Evolutionary conservation across 2,329 filamentous ascomycete genomes (phyloP).

Genomic region (Colletotrichum spaethianum): DNA sequence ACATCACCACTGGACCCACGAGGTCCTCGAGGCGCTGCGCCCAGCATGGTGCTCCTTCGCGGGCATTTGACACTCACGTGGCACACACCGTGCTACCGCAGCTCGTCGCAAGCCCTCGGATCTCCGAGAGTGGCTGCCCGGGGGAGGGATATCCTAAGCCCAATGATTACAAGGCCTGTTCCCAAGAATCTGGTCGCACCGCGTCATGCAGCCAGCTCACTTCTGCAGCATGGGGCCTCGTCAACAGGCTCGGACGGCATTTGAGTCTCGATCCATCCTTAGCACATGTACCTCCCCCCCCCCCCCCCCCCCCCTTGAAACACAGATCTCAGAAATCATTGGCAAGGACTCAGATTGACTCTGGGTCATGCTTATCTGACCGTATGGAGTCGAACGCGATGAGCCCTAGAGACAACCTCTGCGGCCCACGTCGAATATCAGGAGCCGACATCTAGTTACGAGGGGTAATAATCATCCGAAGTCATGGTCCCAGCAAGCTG

Average conservation of each 20-base stretch:
- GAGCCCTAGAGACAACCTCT: background rate
- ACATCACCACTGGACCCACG: background rate
- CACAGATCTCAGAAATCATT: background rate
- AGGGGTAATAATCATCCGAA: background rate
- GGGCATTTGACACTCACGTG: conserved; percentile 18
- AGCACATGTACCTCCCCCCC: background rate
- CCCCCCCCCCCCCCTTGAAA: background rate
- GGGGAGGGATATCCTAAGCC: background rate
- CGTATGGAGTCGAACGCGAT: background rate
- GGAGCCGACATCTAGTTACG: background rate
- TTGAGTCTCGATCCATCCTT: background rate
- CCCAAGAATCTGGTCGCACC: conserved; percentile 24
- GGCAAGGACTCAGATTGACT: background rate
- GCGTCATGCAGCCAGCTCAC: conserved; percentile 20
- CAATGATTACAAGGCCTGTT: background rate
- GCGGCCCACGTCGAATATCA: background rate
- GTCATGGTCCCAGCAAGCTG: conserved; percentile 17
- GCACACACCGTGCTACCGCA: conserved; percentile 12
- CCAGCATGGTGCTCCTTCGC: conserved; percentile 21
- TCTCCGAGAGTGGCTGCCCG: background rate
- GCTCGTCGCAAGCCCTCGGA: background rate
- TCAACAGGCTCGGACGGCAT: conserved; percentile 4
- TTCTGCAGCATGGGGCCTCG: conserved; percentile 15
- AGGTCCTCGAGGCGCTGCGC: background rate
- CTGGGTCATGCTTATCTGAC: background rate